Base-by-base conservation (phyloP, 1,284 basidiomycete genomes). In the Fomitopsis betulina region DNA sequence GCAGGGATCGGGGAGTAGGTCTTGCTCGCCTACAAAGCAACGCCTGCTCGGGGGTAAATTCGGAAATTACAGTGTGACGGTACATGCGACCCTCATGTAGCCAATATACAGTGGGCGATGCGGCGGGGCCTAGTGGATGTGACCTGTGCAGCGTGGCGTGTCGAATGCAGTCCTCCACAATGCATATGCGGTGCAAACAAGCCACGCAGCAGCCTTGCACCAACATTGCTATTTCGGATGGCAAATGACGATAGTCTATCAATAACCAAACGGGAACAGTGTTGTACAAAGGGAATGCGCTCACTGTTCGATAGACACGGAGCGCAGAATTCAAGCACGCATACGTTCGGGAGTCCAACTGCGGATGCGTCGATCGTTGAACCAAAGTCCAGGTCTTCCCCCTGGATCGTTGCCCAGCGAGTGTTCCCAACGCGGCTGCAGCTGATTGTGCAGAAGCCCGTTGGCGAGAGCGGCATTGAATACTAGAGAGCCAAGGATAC, bases 381-480 rank as follows among this genome's bases (percentile, higher is more conserved):
- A 82, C 84, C 87, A 90, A 12, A 90, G 68, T 1, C 78, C 80
- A 0, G 86, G 85, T 32, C 81, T 76, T 2, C 81, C 73, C 23
- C 33, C 15, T 7, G 10, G 21, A 12, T 5, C 21, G 30, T 13
- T 21, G 33, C 15, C 25, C 38, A 49, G 9, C 53, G 60, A 21
- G 25, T 55, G 61, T 65, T 91, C 88, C 86, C 89, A 91, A 15
- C 87, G 76, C 8, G 88, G 74, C 62, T 90, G 85, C 61, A 87
- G 70, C 50, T 78, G 73, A 1, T 82, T 83, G 3, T 77, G 72
- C 19, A 91, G 70, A 19, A 91, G 50, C 2, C 87, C 86, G 8
- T 80, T 78, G 8, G 74, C 75, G 17, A 92, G 73, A 1, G 87
- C 83, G 5, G 80, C 75, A 68, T 92, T 92, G 79, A 86, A 88